phyloP scores from a whole-genome alignment of 495 filamentous ascomycete genomes.

The Aspergillus mulundensis region DNA sequence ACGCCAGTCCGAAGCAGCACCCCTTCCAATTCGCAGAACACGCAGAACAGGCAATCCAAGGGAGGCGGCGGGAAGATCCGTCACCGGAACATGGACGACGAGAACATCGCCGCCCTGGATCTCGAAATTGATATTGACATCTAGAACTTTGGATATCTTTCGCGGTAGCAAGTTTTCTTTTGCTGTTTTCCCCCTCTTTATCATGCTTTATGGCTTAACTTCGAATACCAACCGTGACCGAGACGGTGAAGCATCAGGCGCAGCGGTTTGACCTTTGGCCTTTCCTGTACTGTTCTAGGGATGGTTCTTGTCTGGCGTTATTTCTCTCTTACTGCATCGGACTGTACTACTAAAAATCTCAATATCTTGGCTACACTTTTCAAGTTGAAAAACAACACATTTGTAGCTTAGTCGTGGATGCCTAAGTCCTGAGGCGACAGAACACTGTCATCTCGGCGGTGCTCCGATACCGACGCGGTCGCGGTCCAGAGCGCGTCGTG shows the following conservation, averaged over 20 bases:
- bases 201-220: neutral
- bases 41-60: slow-evolving; percentile 37
- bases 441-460: slow-evolving; percentile 11
- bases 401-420: neutral
- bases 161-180: neutral
- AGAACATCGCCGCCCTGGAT: slow-evolving; percentile 77
- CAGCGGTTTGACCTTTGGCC: slow-evolving; percentile 1
- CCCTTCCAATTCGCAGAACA: slow-evolving; percentile 51
- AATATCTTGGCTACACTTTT: slow-evolving; percentile 1
- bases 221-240: slow-evolving; percentile 1
- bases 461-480: slow-evolving; percentile 22
- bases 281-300: slow-evolving; percentile 16
- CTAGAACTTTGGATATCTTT: slow-evolving; percentile 17
- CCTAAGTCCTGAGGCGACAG: neutral
- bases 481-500: slow-evolving; percentile 10
- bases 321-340: neutral
- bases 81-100: slow-evolving; percentile 74
- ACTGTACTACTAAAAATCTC: slow-evolving; percentile 9
- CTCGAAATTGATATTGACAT: slow-evolving; percentile 80
- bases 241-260: slow-evolving; percentile 15
- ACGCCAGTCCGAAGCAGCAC: slow-evolving; percentile 34
- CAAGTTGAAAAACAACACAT: neutral
- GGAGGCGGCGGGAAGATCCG: slow-evolving; percentile 62
- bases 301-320: slow-evolving; percentile 18
- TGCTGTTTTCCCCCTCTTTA: neutral